phyloP scores from a whole-genome alignment of 495 filamentous ascomycete genomes.

The Aspergillus wentii region DNA sequence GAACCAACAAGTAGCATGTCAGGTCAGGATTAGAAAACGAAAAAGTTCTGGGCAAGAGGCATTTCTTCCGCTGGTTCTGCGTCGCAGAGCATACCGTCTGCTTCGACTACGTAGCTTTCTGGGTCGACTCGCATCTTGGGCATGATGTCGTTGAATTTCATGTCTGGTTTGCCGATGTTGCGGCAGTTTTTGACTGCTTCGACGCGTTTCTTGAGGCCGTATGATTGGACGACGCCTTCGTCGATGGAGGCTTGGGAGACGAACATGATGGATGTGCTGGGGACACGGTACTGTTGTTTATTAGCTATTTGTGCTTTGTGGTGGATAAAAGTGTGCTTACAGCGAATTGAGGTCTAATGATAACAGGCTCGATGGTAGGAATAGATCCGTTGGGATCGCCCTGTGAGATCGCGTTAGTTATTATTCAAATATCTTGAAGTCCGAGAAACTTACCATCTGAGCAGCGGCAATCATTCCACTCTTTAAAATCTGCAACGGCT shows the following conservation, averaged over 20 bases:
- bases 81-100: slow-evolving; percentile 70
- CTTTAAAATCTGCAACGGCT: slow-evolving; percentile 81
- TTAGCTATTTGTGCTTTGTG: background rate
- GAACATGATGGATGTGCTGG: slow-evolving; percentile 72
- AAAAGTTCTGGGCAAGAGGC: slow-evolving; percentile 68
- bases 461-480: slow-evolving; percentile 80
- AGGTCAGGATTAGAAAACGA: slow-evolving; percentile 16
- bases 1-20: too few species aligned
- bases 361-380: slow-evolving; percentile 82
- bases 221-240: slow-evolving; percentile 57
- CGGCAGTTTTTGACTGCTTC: slow-evolving; percentile 80
- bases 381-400: slow-evolving; percentile 94
- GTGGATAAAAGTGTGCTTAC: slow-evolving; percentile 27
- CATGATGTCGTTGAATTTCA: slow-evolving; percentile 88
- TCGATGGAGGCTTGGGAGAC: slow-evolving; percentile 71
- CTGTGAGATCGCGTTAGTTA: slow-evolving; percentile 34
- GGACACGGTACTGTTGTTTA: slow-evolving; percentile 49
- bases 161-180: slow-evolving; percentile 78
- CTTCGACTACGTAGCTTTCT: slow-evolving; percentile 85
- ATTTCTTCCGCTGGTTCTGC: slow-evolving; percentile 69
- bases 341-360: slow-evolving; percentile 85
- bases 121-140: slow-evolving; percentile 93
- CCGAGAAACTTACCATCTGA: slow-evolving; percentile 63
- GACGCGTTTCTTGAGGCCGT: slow-evolving; percentile 74
- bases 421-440: background rate